Evolutionary conservation across 2,329 filamentous ascomycete genomes (phyloP).

Genomic region (Fusarium sp.): DNA sequence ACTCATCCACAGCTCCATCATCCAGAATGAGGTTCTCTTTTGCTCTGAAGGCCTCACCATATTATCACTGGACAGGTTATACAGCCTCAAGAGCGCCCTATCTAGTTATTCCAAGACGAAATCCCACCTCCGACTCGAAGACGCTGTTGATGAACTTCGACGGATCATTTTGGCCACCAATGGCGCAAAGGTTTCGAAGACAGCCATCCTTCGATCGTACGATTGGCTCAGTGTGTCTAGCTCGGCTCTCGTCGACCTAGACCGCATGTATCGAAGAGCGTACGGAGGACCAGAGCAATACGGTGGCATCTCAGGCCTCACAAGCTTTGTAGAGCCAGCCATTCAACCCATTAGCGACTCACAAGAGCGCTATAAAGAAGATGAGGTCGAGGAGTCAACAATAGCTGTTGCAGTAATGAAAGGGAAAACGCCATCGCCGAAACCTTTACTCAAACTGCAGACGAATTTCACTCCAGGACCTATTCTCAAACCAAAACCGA

Average conservation of each 20-base stretch:
- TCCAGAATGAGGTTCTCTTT: conserved; percentile 73
- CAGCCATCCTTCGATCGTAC: conserved; percentile 67
- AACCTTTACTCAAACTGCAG: conserved; percentile 57
- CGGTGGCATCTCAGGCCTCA: conserved; percentile 61
- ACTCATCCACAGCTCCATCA: conserved; percentile 67
- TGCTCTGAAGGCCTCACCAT: conserved; percentile 70
- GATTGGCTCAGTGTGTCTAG: conserved; percentile 67
- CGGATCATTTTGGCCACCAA: conserved; percentile 68
- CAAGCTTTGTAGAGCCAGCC: conserved; percentile 39
- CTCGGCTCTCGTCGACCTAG: conserved; percentile 65
- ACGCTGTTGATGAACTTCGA: conserved; percentile 73
- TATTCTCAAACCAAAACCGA: conserved; percentile 26
- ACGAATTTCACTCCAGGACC: conserved; percentile 55
- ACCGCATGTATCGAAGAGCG: conserved; percentile 66
- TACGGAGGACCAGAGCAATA: conserved; percentile 64
- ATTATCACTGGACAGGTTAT: conserved; percentile 71
- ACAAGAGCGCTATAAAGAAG: conserved; percentile 41
- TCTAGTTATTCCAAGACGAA: conserved; percentile 66
- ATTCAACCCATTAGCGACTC: conserved; percentile 41
- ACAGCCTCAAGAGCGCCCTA: conserved; percentile 73
- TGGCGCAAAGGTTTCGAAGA: conserved; percentile 62
- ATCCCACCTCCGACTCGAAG: conserved; percentile 63
- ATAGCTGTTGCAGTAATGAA: conserved; percentile 48
- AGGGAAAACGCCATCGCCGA: conserved; percentile 45
- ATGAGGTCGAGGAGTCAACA: conserved; percentile 41